Percentiles rank a stretch among this genome's conserved stretches.
Evolutionary conservation across 2,329 filamentous ascomycete species (phyloP).

Genomic region (Xylaria sp.): DNA sequence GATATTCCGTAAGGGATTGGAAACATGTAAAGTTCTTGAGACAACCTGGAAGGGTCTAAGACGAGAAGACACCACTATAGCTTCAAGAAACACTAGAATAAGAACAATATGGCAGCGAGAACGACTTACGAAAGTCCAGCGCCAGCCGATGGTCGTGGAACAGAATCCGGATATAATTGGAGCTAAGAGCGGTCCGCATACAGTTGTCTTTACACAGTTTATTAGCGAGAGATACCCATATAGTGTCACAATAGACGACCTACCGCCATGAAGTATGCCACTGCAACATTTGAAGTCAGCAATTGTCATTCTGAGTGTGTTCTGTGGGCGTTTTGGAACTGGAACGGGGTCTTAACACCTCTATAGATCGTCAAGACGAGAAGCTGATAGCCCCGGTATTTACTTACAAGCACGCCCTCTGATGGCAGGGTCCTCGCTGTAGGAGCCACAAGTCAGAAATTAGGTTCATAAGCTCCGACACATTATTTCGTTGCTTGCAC

Average conservation of each 20-base stretch:
- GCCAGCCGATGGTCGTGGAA: constrained; percentile 69
- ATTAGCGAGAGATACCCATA: constrained; percentile 13
- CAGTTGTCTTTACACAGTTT: constrained; percentile 61
- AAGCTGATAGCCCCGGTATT: background rate
- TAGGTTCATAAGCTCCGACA: background rate
- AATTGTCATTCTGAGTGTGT: background rate
- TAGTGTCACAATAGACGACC: constrained; percentile 38
- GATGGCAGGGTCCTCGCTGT: constrained; percentile 59
- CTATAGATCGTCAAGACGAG: background rate
- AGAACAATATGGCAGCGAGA: background rate
- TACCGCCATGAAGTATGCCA: constrained; percentile 73
- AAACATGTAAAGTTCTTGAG: background rate
- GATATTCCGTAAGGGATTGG: background rate
- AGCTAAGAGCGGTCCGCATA: constrained; percentile 73
- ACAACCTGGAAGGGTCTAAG: background rate
- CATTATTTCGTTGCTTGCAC: background rate
- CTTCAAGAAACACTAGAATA: background rate
- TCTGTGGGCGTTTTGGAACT: background rate
- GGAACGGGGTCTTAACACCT: background rate
- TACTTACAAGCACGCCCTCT: constrained; percentile 63
- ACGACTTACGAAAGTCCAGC: constrained; percentile 67
- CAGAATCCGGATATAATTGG: constrained; percentile 74
- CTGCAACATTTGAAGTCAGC: background rate
- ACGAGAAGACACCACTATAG: background rate
- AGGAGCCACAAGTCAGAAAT: constrained; percentile 7